Percentiles rank a stretch among this genome's conserved stretches.
These are phyloP conservation scores for Silene latifolia DNA, from an alignment of 148 eudicot species.

Conservation along the genomic window DNA sequence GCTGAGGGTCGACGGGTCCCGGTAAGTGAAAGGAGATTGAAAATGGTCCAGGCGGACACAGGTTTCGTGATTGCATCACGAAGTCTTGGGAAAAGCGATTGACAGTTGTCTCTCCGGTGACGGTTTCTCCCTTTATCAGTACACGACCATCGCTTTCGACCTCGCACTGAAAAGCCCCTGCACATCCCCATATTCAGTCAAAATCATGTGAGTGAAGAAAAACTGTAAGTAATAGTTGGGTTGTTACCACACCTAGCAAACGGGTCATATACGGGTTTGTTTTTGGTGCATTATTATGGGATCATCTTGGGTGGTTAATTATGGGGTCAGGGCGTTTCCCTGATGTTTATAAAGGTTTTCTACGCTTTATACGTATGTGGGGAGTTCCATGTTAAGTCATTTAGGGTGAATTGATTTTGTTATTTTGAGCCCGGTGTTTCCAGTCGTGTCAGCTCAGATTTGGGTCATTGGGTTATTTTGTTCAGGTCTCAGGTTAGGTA, in stretches of 20 bases:
- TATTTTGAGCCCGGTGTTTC: too few relatives aligned
- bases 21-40: constrained; percentile 72
- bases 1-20: constrained; percentile 86
- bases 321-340: too few relatives aligned
- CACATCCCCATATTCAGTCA: constrained; percentile 17
- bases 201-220: neutral
- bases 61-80: constrained; percentile 73
- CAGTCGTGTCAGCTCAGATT: too few relatives aligned
- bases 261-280: too few relatives aligned
- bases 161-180: constrained; percentile 89
- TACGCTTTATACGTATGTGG: too few relatives aligned
- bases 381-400: too few relatives aligned
- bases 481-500: too few relatives aligned
- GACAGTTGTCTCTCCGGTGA: constrained; percentile 61
- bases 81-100: constrained; percentile 46
- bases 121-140: constrained; percentile 69
- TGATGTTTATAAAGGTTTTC: too few relatives aligned
- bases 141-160: constrained; percentile 81
- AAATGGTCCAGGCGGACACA: constrained; percentile 89
- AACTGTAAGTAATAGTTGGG: neutral
- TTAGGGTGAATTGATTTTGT: too few relatives aligned
- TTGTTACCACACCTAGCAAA: neutral
- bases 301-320: too few relatives aligned
- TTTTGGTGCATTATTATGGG: too few relatives aligned
- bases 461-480: too few relatives aligned